Evolutionary conservation across 495 filamentous ascomycete species (phyloP).

Genomic region (Penicillium roqueforti): DNA sequence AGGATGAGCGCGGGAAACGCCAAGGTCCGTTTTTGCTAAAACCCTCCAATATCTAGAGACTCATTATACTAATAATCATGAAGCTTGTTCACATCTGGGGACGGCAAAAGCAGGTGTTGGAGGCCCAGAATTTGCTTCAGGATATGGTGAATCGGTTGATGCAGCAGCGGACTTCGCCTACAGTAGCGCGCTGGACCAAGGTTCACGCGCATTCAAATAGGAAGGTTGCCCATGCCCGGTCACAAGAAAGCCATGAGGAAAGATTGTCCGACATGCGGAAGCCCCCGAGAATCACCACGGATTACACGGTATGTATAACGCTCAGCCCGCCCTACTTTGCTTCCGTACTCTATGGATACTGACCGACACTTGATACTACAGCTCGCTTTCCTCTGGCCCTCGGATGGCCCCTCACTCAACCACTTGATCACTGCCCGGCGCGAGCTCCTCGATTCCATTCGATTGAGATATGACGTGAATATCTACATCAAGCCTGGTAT

Average conservation of each 20-base stretch:
- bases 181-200: not conserved
- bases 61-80: not conserved
- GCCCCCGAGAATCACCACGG: not conserved
- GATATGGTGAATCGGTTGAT: not conserved
- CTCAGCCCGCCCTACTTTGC: not conserved
- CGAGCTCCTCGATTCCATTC: not conserved
- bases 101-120: not conserved
- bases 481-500: not conserved
- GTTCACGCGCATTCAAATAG: not conserved
- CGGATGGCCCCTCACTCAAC: not conserved
- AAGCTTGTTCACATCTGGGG: slow-evolving; percentile 10
- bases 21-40: not conserved
- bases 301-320: not conserved
- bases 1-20: not conserved
- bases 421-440: not conserved
- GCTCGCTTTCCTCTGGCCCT: not conserved
- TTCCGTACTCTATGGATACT: not conserved
- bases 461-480: not conserved
- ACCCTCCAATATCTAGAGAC: no score
- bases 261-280: not conserved
- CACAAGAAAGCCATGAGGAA: not conserved
- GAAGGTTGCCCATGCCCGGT: not conserved
- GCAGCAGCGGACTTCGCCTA: not conserved
- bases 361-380: not conserved
- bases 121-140: slow-evolving; percentile 3